A percentile compares a stretch with the other conserved stretches of the same genome.
Conservation (phyloP, 805 yeast genomes). For the Alloascoidea africana region DNA sequence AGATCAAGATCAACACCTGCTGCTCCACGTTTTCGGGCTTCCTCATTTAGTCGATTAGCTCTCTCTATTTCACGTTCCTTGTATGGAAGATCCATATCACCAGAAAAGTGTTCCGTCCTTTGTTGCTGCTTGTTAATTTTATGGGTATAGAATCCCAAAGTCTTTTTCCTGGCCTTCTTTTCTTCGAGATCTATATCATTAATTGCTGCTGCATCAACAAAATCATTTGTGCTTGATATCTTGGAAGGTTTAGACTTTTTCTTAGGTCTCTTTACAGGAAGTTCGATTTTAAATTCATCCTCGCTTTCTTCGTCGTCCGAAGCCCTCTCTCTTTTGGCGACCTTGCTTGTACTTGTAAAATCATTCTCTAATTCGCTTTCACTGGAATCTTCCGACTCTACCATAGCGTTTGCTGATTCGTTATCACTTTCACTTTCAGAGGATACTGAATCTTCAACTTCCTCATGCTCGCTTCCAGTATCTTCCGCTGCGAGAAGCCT, state of each 20-base stretch:
- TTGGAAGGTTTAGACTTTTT: conserved; percentile 11
- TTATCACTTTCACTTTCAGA: conserved; percentile 3
- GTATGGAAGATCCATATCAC: conserved; percentile 88
- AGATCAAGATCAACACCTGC: conserved; percentile 37
- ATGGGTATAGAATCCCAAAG: conserved; percentile 91
- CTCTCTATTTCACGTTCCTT: conserved; percentile 82
- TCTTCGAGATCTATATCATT: conserved; percentile 82
- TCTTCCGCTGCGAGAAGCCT: conserved; percentile 15
- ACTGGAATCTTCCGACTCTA: background rate
- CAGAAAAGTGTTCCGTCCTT: conserved; percentile 37
- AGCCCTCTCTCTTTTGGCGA: conserved; percentile 12
- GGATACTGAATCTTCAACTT: conserved; percentile 11
- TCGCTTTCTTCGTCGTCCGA: conserved; percentile 10
- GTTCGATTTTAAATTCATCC: conserved; percentile 7
- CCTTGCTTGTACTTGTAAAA: conserved; percentile 12
- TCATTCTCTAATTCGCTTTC: conserved; percentile 6
- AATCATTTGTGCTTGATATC: conserved; percentile 29
- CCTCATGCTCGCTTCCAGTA: conserved; percentile 15
- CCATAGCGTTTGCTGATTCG: conserved; percentile 6
- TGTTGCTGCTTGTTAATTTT: conserved; percentile 74
- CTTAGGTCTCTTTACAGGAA: conserved; percentile 18
- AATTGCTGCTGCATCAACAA: conserved; percentile 45
- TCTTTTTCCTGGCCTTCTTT: conserved; percentile 60
- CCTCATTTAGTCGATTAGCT: conserved; percentile 74
- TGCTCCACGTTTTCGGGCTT: conserved; percentile 77